phyloP scores from a whole-genome alignment of 352 stramenopile species.

The Phytopythium vexans region DNA sequence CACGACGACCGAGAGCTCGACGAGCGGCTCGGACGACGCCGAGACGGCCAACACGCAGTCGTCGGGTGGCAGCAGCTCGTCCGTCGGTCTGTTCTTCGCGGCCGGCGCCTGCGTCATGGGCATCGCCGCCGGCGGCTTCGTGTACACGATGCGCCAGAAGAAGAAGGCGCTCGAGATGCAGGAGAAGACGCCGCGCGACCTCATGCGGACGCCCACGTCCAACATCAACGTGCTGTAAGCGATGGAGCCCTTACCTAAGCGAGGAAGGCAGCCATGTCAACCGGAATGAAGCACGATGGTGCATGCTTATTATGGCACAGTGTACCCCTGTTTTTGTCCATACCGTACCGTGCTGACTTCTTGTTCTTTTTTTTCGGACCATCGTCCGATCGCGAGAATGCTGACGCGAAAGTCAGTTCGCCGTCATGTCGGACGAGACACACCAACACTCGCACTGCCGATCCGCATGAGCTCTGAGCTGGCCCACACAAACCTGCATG shows the following conservation, averaged over 20 bases:
- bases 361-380: too few relatives aligned
- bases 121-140: constrained; percentile 13
- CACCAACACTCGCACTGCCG: too few relatives aligned
- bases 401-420: too few relatives aligned
- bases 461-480: too few relatives aligned
- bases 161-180: constrained; percentile 16
- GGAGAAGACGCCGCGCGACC: constrained; percentile 12
- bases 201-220: neutral
- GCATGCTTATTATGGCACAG: too few relatives aligned
- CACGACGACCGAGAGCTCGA: neutral
- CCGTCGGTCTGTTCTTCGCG: constrained; percentile 11
- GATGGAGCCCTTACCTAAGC: neutral
- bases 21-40: neutral
- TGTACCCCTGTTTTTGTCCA: too few relatives aligned
- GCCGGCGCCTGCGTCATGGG: constrained; percentile 8
- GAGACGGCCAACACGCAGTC: constrained; percentile 26
- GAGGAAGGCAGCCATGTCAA: neutral
- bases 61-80: constrained; percentile 2
- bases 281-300: too few relatives aligned
- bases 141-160: constrained; percentile 28
- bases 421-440: too few relatives aligned
- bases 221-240: constrained; percentile 2
- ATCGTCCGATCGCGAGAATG: too few relatives aligned
- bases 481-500: too few relatives aligned
- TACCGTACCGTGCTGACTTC: too few relatives aligned